Evolutionary conservation across 2,329 filamentous ascomycete species (phyloP).

Genomic region (Golovinomyces cichoracearum): DNA sequence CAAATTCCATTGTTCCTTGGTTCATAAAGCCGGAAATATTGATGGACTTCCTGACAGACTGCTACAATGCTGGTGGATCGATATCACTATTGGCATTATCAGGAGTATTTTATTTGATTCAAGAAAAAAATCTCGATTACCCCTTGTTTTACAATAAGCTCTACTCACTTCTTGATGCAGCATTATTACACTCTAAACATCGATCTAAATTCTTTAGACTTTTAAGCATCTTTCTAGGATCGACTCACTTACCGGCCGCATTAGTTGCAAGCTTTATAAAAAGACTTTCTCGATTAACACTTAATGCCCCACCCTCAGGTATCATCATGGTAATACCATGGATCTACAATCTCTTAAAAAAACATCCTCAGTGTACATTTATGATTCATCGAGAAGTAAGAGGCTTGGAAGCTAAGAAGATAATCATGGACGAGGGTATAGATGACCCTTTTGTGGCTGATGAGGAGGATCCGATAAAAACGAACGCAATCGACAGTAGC

Average conservation of each 20-base stretch:
- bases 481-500: conserved; percentile 67
- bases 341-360: conserved; percentile 82
- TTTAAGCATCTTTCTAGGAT: conserved; percentile 68
- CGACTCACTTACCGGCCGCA: conserved; percentile 72
- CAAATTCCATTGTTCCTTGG: conserved; percentile 61
- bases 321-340: conserved; percentile 76
- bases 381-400: conserved; percentile 66
- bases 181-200: conserved; percentile 79
- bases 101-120: conserved; percentile 84
- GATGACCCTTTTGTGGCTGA: conserved; percentile 51
- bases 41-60: conserved; percentile 92
- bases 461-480: conserved; percentile 63
- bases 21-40: conserved; percentile 69
- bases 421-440: conserved; percentile 32
- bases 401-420: conserved; percentile 28
- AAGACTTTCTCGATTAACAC: conserved; percentile 53
- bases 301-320: conserved; percentile 73
- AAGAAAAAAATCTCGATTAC: conserved; percentile 84
- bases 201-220: conserved; percentile 81
- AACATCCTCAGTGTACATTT: conserved; percentile 74
- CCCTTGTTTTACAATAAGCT: conserved; percentile 81
- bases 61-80: conserved; percentile 64
- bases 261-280: conserved; percentile 94
- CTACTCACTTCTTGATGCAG: conserved; percentile 68
- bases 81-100: conserved; percentile 71